Base-by-base conservation (phyloP, 176 grass and related monocot species). In the Puya raimondii region DNA sequence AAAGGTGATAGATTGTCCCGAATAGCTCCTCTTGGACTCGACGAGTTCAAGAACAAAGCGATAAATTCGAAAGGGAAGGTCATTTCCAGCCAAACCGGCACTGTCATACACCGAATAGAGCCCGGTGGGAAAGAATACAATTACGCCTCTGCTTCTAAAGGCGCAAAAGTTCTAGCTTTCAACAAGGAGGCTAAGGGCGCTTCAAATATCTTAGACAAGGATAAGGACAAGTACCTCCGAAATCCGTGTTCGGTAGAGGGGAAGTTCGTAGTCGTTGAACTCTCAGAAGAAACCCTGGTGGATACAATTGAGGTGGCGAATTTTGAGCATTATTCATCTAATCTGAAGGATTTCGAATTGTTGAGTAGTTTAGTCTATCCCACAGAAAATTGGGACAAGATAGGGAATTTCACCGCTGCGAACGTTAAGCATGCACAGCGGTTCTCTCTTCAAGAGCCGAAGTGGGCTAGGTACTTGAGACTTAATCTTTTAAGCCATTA, bases 161-260 rank as follows among this genome's bases (percentile, higher is more conserved):
- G 90, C 7, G 87, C 90, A 57, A 99, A 99, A 79, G 56, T 99
- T 11, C 66, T 99, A 49, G 84, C 84, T 68, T 88, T 84, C 63
- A 99, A 99, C 64, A 99, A 88, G 85, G 95, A 99, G 80, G 87
- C 87, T 65, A 99, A 99, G 70, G 95, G 95, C 53, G 95, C 90
- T 81, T 80, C 80, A 52, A 99, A 93, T 48, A 94, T 99, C 75
- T 81, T 99, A 49, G 95, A 91, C n/a, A 99, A 93, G 77, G 87
- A 99, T 74, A 86, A 91, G 67, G 95, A 94, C 49, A 99, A 93
- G 70, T 99, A 99, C 70, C 82, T 99, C 11, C 82, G 90, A 47
- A 99, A 99, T 81, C 95, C 95, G 75, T 99, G 90, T 79, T 99
- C 95, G 7, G 85, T 53, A 0, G 95, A 99, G 58, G 87, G 76